Percentiles rank a stretch among this genome's conserved stretches.
Evolutionary conservation across 495 filamentous ascomycete species (phyloP).

Genomic region (Glarea lozoyensis): DNA sequence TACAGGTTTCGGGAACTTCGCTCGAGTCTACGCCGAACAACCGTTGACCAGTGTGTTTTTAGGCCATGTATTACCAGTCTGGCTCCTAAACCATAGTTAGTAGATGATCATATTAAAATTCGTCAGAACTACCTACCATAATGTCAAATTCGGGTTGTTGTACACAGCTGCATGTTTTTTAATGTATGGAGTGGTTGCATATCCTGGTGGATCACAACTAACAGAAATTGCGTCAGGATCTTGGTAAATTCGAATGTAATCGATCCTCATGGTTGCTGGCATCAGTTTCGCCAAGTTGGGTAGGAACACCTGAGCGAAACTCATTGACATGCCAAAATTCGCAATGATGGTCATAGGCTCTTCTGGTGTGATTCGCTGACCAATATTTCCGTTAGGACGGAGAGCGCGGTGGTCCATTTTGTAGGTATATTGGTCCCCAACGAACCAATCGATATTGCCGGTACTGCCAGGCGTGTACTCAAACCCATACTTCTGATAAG

Average conservation of each 20-base stretch:
- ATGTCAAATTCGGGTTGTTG: slow-evolving; percentile 53
- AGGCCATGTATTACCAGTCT: slow-evolving; percentile 37
- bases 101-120: background rate
- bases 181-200: slow-evolving; percentile 66
- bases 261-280: slow-evolving; percentile 62
- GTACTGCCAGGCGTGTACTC: slow-evolving; percentile 59
- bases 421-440: slow-evolving; percentile 59
- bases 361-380: slow-evolving; percentile 56
- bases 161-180: slow-evolving; percentile 33
- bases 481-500: slow-evolving; percentile 63
- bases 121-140: slow-evolving; percentile 30
- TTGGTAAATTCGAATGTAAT: slow-evolving; percentile 72
- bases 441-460: slow-evolving; percentile 59
- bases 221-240: slow-evolving; percentile 46
- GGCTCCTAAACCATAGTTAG: background rate
- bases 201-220: slow-evolving; percentile 65
- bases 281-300: slow-evolving; percentile 42
- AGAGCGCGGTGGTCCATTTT: slow-evolving; percentile 55
- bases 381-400: slow-evolving; percentile 66
- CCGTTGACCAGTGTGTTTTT: slow-evolving; percentile 38
- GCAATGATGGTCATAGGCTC: slow-evolving; percentile 63
- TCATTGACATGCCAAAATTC: slow-evolving; percentile 67
- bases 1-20: slow-evolving; percentile 4
- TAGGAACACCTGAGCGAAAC: slow-evolving; percentile 55
- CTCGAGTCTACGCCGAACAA: slow-evolving; percentile 21